Base-by-base conservation (phyloP, 2,329 filamentous ascomycete genomes). In the Blumeria hordei region DNA sequence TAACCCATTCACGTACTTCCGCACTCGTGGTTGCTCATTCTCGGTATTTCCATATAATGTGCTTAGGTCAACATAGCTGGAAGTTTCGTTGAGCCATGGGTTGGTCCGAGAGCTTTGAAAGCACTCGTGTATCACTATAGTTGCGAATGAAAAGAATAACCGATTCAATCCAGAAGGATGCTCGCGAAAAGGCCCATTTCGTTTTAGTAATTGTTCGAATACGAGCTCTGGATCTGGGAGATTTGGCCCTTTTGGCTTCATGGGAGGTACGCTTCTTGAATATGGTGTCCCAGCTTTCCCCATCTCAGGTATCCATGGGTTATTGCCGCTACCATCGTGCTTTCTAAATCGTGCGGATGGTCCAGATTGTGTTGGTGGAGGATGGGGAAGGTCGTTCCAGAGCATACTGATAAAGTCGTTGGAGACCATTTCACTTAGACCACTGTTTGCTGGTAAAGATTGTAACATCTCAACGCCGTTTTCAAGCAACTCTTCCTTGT, bases 381-480 rank as follows among this genome's bases (percentile, higher is more conserved):
- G 73, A 60, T 76, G 73, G 35, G 72, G 73, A 12, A 76, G 65
- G 59, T 75, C 72, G 57, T 71, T 62, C 68, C 70, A 76, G 3
- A 76, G 67, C 72, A 74, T 73, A 6, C 65, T 65, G 56, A 75
- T 74, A 63, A 75, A 75, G 21, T 67, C 68, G 62, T 72, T 68
- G 3, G 72, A 72, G 6, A 73, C 66, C n/a, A 53, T 51, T n/a
- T 67, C 61, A 53, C 69, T 68, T n/a, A 74, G 64, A 11, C 71
- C 68, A 59, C 72, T 74, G 63, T 74, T 72, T 12, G 64, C 58
- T 8, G 72, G 72, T n/a, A 75, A 63, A 1, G 66, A 64, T 58
- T 75, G 72, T 18, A 76, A 67, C 70, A 75, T 73, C 11, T 69
- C 63, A 1, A 76, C 72, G 16, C 71, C 73, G 64, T 75, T 64